Evolutionary conservation across 2,329 filamentous ascomycete species (phyloP).

Genomic region (Chaetomiaceae sp.): DNA sequence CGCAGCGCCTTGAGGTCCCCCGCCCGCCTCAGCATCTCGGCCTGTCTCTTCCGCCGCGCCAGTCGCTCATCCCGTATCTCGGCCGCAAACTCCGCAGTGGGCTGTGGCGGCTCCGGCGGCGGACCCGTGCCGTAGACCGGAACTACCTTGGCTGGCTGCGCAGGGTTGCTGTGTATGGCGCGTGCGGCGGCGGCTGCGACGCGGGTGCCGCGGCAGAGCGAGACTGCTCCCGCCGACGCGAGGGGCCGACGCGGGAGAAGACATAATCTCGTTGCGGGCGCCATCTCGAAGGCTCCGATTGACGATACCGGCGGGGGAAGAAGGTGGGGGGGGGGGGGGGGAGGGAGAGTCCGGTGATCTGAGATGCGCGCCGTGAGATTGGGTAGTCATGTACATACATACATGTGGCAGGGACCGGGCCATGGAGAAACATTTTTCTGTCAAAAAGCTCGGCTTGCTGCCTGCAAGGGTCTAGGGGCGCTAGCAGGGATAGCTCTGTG

Average conservation of each 20-base stretch:
- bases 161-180: slow-evolving; percentile 26
- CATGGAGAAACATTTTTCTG: slow-evolving; percentile 6
- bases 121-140: slow-evolving; percentile 39
- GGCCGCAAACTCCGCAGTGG: slow-evolving; percentile 33
- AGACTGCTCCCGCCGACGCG: neutral
- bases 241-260: slow-evolving; percentile 26
- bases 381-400: slow-evolving; percentile 13
- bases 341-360: neutral
- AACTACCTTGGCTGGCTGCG: slow-evolving; percentile 26
- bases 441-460: neutral
- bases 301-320: neutral
- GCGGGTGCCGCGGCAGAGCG: neutral
- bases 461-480: neutral
- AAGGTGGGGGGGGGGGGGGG: no score
- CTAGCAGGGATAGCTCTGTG: slow-evolving; percentile 1
- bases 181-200: neutral
- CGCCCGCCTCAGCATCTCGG: slow-evolving; percentile 49
- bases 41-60: slow-evolving; percentile 50
- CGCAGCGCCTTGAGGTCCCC: slow-evolving; percentile 42
- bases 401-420: no score
- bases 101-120: slow-evolving; percentile 52
- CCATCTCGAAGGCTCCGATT: slow-evolving; percentile 34
- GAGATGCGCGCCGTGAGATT: slow-evolving; percentile 1
- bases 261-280: slow-evolving; percentile 37
- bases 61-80: slow-evolving; percentile 38